These are phyloP conservation scores for Kappamyces sp. DNA, from an alignment of 192 early-diverging fungal species.

Conservation along the genomic window DNA sequence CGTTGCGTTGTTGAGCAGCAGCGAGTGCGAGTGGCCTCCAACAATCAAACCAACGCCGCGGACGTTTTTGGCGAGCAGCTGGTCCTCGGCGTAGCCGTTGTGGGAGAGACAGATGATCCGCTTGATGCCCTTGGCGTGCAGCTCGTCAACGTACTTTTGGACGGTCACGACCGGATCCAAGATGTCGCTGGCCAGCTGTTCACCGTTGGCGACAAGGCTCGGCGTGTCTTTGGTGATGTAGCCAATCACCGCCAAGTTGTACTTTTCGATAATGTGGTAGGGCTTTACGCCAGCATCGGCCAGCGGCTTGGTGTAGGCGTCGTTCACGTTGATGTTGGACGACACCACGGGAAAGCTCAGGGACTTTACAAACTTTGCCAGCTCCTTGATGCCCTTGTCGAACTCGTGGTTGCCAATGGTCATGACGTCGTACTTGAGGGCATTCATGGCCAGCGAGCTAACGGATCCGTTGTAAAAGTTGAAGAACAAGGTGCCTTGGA, in stretches of 20 bases:
- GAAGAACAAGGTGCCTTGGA: conserved; percentile 60
- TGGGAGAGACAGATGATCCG: conserved; percentile 65
- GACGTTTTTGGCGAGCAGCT: conserved; percentile 50
- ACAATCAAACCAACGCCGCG: conserved; percentile 58
- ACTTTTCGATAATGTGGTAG: conserved; percentile 60
- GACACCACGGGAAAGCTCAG: conserved; percentile 60
- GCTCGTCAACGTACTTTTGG: conserved; percentile 57
- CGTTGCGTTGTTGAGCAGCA: conserved; percentile 43
- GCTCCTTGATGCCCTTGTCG: conserved; percentile 55
- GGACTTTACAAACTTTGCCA: conserved; percentile 47
- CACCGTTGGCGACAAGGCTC: conserved; percentile 48
- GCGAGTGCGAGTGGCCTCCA: conserved; percentile 74
- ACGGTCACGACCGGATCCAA: conserved; percentile 52
- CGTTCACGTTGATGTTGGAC: conserved; percentile 59
- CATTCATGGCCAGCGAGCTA: conserved; percentile 58
- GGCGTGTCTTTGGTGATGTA: conserved; percentile 42
- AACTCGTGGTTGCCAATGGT: conserved; percentile 64
- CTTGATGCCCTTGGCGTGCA: conserved; percentile 55
- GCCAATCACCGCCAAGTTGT: conserved; percentile 61
- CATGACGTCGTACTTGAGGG: conserved; percentile 54
- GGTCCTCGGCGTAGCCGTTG: conserved; percentile 68
- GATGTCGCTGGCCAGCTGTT: conserved; percentile 38
- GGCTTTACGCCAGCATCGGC: conserved; percentile 50
- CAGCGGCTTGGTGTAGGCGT: conserved; percentile 21
- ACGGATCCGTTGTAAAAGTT: conserved; percentile 58